These are phyloP conservation scores for Podaxis sp. DNA, from an alignment of 768 basidiomycete species.

Conservation along the genomic window DNA sequence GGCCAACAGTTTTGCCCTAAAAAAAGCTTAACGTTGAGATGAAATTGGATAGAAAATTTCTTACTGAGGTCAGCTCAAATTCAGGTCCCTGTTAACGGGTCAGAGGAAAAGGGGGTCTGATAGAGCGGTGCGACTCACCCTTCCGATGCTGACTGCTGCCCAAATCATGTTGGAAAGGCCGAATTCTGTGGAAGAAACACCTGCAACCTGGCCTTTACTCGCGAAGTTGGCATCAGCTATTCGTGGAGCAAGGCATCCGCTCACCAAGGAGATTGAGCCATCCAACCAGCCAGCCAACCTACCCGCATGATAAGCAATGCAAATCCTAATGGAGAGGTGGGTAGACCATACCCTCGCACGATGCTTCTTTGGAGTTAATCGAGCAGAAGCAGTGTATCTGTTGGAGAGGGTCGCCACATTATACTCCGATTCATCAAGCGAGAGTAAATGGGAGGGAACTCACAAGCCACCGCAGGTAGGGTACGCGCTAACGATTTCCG, in stretches of 20 bases:
- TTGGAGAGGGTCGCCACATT: slow-evolving; percentile 4
- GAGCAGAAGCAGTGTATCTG: slow-evolving; percentile 82
- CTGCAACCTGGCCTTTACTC: slow-evolving; percentile 70
- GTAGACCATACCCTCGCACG: slow-evolving; percentile 53
- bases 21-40: slow-evolving; percentile 1
- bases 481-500: slow-evolving; percentile 75
- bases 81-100: slow-evolving; percentile 43
- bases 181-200: slow-evolving; percentile 84
- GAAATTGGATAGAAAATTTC: neutral
- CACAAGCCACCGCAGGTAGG: slow-evolving; percentile 74
- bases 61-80: slow-evolving; percentile 55
- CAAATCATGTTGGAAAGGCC: slow-evolving; percentile 79
- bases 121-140: slow-evolving; percentile 28
- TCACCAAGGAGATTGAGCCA: slow-evolving; percentile 5
- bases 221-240: neutral
- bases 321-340: neutral
- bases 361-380: slow-evolving; percentile 61
- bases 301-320: slow-evolving; percentile 10
- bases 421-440: neutral
- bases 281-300: slow-evolving; percentile 79
- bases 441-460: slow-evolving; percentile 24
- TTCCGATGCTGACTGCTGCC: slow-evolving; percentile 68
- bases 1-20: slow-evolving; percentile 72
- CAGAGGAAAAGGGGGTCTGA: slow-evolving; percentile 4
- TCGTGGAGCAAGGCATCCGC: neutral